phyloP scores from a whole-genome alignment of 1,284 basidiomycete genomes.

The Moesziomyces parantarcticus region DNA sequence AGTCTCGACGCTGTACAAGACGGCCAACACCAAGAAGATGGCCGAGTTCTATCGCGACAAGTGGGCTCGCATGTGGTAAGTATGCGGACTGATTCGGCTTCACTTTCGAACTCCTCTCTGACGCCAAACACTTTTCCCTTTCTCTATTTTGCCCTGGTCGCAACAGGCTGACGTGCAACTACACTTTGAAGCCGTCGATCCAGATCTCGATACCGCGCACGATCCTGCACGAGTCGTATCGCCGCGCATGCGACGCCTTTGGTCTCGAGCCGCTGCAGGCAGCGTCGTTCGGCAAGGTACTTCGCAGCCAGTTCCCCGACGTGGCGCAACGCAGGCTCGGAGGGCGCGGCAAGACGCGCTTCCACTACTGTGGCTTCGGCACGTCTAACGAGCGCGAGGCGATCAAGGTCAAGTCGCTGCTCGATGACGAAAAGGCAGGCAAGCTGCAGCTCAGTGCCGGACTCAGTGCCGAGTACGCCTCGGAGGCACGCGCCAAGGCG shows the following conservation, averaged over 20 bases:
- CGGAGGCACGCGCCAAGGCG: conserved; percentile 22
- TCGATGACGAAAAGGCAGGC: conserved; percentile 51
- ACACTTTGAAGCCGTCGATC: conserved; percentile 50
- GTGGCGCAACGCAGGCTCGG: conserved; percentile 45
- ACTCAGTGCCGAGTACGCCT: conserved; percentile 38
- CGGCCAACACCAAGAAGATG: conserved; percentile 52
- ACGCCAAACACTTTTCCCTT: background rate
- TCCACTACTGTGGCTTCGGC: conserved; percentile 53
- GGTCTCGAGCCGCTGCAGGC: conserved; percentile 49
- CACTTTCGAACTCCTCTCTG: background rate
- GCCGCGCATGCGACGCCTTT: conserved; percentile 44
- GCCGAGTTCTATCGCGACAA: conserved; percentile 54
- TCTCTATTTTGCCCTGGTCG: background rate
- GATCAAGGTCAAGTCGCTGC: conserved; percentile 46
- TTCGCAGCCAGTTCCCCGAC: conserved; percentile 48
- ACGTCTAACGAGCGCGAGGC: conserved; percentile 51
- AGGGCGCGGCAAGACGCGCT: conserved; percentile 51
- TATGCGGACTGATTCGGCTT: background rate
- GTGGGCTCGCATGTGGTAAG: conserved; percentile 52
- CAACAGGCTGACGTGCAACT: conserved; percentile 47
- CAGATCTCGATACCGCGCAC: conserved; percentile 53
- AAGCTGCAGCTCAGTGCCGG: conserved; percentile 49
- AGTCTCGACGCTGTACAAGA: conserved; percentile 46
- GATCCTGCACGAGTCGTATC: conserved; percentile 52
- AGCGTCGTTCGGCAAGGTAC: conserved; percentile 52